Evolutionary conservation across 495 filamentous ascomycete genomes (phyloP), one percentile per base, ranked within the genome.

Genomic region (Articulospora tetracladia): DNA sequence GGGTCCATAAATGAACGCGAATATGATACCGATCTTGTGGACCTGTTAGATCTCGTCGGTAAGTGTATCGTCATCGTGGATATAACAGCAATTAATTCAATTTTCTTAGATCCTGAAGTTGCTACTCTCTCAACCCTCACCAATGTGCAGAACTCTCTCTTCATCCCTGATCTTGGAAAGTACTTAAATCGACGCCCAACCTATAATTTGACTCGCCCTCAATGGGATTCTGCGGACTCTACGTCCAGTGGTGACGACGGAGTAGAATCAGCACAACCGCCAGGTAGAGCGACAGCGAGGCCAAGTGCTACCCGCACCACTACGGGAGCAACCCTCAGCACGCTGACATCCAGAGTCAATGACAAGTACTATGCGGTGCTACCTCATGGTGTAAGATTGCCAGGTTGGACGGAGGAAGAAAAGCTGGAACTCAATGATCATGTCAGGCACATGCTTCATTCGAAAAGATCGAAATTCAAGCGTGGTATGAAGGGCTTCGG

Each of bases 371-470:
- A 83, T 68, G 85, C 85, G 22, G 78, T 86, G 22, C 72, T 87
- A 4, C 85, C 85, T 36, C 82, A 90, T 28, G 85, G 86, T 12
- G 80, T 81, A 13, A 78, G 76, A 10, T 72, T 93, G 1, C 78
- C 86, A 27, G 87, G 83, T 19, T 93, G 89, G 89, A 80, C 70
- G 3, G 76, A 80, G 26, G 81, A 86, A 51, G 88, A 93, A 55
- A 84, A 86, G 65, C 78, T 79, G 53, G 82, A 89, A 64, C 74
- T 92, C 54, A 89, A 93, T 68, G 89, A 93, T 67, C 85, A 90
- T 69, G 89, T 93, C 23, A 77, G 90, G 36, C 90, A 93, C 61
- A 88, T 91, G 83, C 70, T 93, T 48, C 90, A 93, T 71, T 93
- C 90, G 15, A 79, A 81, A 34, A 78, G 88, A 15, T 86, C 83